These are phyloP conservation scores for Ogataea thermomethanolica DNA, from an alignment of 805 yeast species.

Conservation along the genomic window DNA sequence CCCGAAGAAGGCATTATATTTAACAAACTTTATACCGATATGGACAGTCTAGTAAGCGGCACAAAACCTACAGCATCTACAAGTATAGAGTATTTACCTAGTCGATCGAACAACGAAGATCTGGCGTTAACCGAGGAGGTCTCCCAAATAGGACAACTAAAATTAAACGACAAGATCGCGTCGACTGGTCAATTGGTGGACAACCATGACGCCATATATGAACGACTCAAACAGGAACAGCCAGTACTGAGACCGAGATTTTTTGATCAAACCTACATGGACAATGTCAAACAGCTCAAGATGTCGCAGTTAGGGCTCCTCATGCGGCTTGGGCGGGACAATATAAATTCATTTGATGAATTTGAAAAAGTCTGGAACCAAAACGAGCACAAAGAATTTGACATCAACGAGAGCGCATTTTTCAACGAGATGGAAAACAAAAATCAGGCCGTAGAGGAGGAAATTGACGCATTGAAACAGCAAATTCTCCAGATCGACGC, in stretches of 20 bases:
- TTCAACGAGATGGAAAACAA: conserved; percentile 49
- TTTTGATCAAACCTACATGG: conserved; percentile 49
- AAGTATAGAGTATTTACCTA: conserved; percentile 19
- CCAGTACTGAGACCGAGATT: conserved; percentile 50
- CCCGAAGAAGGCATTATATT: conserved; percentile 5
- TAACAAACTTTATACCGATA: conserved; percentile 4
- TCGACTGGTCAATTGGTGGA: conserved; percentile 58
- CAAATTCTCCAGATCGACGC: conserved; percentile 47
- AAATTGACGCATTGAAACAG: conserved; percentile 50
- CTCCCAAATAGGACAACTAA: conserved; percentile 22
- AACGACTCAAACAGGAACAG: conserved; percentile 76
- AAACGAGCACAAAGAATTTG: conserved; percentile 8
- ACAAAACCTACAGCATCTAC: conserved; percentile 11
- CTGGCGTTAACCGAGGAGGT: conserved; percentile 5
- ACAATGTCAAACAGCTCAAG: conserved; percentile 51
- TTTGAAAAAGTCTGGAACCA: conserved; percentile 30
- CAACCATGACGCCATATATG: conserved; percentile 79
- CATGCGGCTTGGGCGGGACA: conserved; percentile 35
- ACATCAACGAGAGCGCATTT: conserved; percentile 39
- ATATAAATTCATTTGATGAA: conserved; percentile 29
- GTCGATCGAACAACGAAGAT: conserved; percentile 13
- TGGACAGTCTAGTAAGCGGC: conserved; percentile 4
- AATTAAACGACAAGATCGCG: conserved; percentile 47
- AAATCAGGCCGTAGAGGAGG: conserved; percentile 45
- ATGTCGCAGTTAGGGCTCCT: conserved; percentile 51